Evolutionary conservation across 805 yeast genomes (phyloP), one percentile per base, ranked within the genome.

Genomic region (Kodamaea kaohsiungensis): DNA sequence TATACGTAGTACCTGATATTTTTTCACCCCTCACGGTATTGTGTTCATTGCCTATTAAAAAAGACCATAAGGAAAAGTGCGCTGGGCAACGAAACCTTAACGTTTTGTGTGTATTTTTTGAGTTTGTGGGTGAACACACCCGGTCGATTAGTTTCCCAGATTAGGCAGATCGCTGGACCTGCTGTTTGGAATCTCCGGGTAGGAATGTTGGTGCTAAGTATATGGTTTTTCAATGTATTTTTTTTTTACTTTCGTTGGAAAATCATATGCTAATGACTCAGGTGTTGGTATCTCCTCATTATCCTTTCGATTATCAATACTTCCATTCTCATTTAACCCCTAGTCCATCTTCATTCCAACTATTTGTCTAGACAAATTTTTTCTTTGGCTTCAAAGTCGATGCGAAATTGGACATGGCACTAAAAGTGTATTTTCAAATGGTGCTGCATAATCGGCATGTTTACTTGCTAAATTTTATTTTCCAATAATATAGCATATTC

Each of bases 1-100:
- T 48, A 48, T 48, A 48, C 51, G 51, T 46, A 33, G 51, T 48
- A 48, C 51, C 51, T 48, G 51, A 48, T 48, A 30, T 8, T n/a
- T n/a, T n/a, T n/a, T 22, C 25, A 38, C 42, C 42, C 42, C 42
- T 38, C 42, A 38, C 3, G 22, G 3, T 10, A 5, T 30, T 5
- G 35, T 30, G 35, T 30, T 10, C 35, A 30, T 8, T 30, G 8
- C 35, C 13, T 10, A 9, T 12, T 30, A 12, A n/a, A n/a, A n/a
- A n/a, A n/a, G 35, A 10, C 35, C 25, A 40, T n/a, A 40, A 40
- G 17, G 45, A 40, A 40, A 40, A 40, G 45, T 30, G 35, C 35
- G 35, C 35, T 30, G 35, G 35, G 35, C 35, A 30, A 30, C 35
- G 35, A 30, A 30, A 30, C 35, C 35, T 30, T 30, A 30, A 30